Conservation (phyloP, 148 eudicot species). For the Vaccinium macrocarpon region DNA sequence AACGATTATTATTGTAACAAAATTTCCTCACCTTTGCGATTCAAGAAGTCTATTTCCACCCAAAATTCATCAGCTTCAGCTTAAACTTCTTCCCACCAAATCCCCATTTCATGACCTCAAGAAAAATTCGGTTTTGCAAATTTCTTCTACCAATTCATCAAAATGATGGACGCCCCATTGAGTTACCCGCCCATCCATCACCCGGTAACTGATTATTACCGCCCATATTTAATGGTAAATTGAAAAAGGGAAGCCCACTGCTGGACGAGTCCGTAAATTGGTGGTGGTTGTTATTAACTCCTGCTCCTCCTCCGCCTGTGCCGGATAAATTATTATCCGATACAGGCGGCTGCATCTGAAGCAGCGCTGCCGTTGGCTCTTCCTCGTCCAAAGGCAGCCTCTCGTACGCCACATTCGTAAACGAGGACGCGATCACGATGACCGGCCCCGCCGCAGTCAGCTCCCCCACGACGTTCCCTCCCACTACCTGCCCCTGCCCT, state of each 20-base stretch:
- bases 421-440: slow-evolving; percentile 37
- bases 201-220: slow-evolving; percentile 22
- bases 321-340: background rate
- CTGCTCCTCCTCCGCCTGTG: slow-evolving; percentile 3
- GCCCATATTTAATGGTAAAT: slow-evolving; percentile 28
- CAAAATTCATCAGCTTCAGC: background rate
- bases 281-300: background rate
- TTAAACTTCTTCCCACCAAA: background rate
- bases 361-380: slow-evolving; percentile 11
- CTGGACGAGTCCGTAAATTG: slow-evolving; percentile 27
- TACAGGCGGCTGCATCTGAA: slow-evolving; percentile 14
- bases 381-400: slow-evolving; percentile 43
- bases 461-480: slow-evolving; percentile 48
- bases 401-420: slow-evolving; percentile 44
- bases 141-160: background rate
- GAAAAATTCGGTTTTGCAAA: background rate
- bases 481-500: slow-evolving; percentile 46
- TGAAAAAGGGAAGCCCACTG: slow-evolving; percentile 32
- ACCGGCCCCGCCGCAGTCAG: slow-evolving; percentile 43
- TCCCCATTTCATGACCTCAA: background rate
- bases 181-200: slow-evolving; percentile 35
- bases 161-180: slow-evolving; percentile 23
- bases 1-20: background rate
- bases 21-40: slow-evolving; percentile 1
- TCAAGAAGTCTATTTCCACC: background rate